These are phyloP conservation scores for Solanum hybrid DNA, from an alignment of 305 asterid genomes.

Conservation along the genomic window DNA sequence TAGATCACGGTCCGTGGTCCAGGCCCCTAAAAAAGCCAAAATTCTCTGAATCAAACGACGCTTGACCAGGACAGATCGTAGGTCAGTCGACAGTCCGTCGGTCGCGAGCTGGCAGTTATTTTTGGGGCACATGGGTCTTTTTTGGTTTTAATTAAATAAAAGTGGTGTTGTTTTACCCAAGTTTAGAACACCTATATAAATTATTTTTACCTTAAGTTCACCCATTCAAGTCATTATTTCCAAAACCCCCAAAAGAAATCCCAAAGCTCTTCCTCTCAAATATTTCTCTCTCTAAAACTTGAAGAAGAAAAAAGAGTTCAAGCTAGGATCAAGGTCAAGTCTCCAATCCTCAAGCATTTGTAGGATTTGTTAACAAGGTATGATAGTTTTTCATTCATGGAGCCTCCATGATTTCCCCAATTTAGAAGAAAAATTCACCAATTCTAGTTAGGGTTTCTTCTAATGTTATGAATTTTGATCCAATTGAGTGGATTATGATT, in stretches of 20 bases:
- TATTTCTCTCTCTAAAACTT: not conserved
- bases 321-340: not conserved
- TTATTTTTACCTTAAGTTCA: not conserved
- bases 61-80: not conserved
- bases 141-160: too few relatives aligned
- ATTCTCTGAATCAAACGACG: not conserved
- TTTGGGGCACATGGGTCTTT: not conserved
- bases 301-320: not conserved
- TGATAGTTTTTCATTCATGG: not conserved
- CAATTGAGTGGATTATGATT: not conserved
- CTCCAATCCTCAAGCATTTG: not conserved
- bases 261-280: not conserved
- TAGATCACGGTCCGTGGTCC: not conserved
- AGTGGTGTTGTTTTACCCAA: not conserved
- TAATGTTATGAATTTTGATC: not conserved
- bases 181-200: not conserved
- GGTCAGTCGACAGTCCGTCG: not conserved
- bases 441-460: not conserved
- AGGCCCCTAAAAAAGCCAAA: not conserved
- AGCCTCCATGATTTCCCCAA: not conserved
- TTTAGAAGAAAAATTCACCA: not conserved
- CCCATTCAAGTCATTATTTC: not conserved
- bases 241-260: not conserved
- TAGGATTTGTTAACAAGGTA: not conserved
- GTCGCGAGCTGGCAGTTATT: not conserved